phyloP scores from a whole-genome alignment of 2,329 filamentous ascomycete species.

The Phaeophleospora eucalypticola region DNA sequence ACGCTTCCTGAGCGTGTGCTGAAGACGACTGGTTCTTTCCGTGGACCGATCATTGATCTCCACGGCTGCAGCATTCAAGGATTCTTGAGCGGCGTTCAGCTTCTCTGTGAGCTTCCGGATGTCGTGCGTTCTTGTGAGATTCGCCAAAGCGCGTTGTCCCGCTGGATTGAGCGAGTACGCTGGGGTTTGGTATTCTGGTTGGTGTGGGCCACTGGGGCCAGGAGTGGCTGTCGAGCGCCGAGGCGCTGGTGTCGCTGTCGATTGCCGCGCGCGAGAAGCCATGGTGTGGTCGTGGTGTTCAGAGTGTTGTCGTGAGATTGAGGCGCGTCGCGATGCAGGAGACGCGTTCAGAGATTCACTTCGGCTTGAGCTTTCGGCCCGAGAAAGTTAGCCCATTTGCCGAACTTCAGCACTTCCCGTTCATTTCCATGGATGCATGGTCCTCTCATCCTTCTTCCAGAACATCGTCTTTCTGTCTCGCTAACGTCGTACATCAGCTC shows the following conservation, averaged over 20 bases:
- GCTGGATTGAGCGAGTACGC: constrained; percentile 48
- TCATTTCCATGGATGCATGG: background rate
- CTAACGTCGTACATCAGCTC: too few species aligned
- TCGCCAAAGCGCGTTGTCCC: constrained; percentile 45
- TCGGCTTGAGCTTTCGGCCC: background rate
- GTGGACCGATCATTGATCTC: constrained; percentile 55
- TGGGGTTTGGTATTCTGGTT: constrained; percentile 53
- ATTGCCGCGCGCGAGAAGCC: constrained; percentile 15
- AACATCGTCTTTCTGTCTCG: too few species aligned
- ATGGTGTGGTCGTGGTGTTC: background rate
- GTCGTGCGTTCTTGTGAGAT: constrained; percentile 41
- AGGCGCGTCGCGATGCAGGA: background rate
- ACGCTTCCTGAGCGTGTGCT: constrained; percentile 29
- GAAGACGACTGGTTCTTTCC: constrained; percentile 30
- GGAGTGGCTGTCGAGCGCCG: constrained; percentile 1
- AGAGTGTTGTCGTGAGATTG: background rate
- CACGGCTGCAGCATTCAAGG: constrained; percentile 48
- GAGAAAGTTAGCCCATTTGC: background rate
- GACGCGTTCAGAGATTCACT: background rate
- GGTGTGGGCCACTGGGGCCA: constrained; percentile 13
- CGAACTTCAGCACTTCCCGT: background rate
- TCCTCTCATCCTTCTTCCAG: too few species aligned
- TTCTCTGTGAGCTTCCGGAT: constrained; percentile 47
- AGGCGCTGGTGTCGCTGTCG: constrained; percentile 7
- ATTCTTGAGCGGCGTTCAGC: constrained; percentile 43